Evolutionary conservation across 331 rosid species (phyloP), one percentile per base, ranked within the genome.

Genomic region (Stylosanthes scabra): DNA sequence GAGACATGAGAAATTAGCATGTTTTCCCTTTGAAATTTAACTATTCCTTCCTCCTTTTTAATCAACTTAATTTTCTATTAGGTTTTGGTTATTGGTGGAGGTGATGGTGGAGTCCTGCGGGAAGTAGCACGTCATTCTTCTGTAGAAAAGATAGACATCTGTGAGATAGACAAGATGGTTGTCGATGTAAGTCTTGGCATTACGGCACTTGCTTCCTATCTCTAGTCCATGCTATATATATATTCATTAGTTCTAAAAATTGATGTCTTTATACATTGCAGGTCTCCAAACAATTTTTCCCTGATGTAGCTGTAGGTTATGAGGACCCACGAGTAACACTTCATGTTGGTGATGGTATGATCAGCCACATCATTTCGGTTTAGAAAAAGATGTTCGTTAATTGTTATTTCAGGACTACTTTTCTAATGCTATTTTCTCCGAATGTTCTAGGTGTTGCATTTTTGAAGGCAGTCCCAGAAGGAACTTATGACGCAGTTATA

Each of bases 61-160:
- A n/a, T n/a, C n/a, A n/a, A n/a, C 44, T 25, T 39, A 11, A 67
- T 56, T 52, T 57, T 54, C 64, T 46, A 58, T 68, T 81, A 95
- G 99, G 94, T 95, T 83, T 83, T 95, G 91, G 98, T 95, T 74
- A 95, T 95, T 52, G 99, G 99, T 49, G 99, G 99, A 66, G 99
- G 99, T 70, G 99, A 95, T 66, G 98, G 99, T 66, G 99, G 99
- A 14, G 99, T 95, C 46, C 49, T 95, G 61, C 88, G 99, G 71
- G 99, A 95, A 88, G 96, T 95, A 47, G 65, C 99, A 82, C 97
- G 99, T 12, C 91, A 95, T 86, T 70, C 91, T 42, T 90, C 98
- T 9, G 77, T 92, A 31, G 97, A 87, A 85, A 80, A 83, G 83
- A 90, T 95, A 59, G 99, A 92, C 83, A 92, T 95, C 40, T 95